Base-by-base conservation (phyloP, 345 rosid species). In the Euphorbia pulcherrima region DNA sequence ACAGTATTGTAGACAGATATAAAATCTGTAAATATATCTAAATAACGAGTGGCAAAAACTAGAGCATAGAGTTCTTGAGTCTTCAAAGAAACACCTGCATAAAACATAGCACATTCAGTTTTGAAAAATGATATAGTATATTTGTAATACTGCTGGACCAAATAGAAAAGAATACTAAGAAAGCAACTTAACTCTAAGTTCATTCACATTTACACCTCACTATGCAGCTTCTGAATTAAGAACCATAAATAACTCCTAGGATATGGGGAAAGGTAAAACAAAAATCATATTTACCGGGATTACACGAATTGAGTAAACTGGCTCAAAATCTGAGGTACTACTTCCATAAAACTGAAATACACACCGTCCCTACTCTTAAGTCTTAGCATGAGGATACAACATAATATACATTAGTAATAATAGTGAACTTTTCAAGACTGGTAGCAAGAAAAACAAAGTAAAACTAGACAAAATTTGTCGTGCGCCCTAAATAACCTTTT, bases 11-110 rank as follows among this genome's bases (percentile, higher is more conserved):
- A 92, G 3, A 90, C 28, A 3, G 97, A 90, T 64, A 83, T 68
- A 62, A 76, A 92, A 75, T 75, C 70, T 20, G 90, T 83, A 70
- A 92, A 86, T n/a, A 88, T 90, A 77, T 90, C 95, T 84, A 92
- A 74, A 77, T 90, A 92, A 16, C 92, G 92, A 0, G 88, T 71
- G 1, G 83, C 80, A 65, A 92, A 92, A 61, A 92, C 95, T 55
- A 90, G 13, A 17, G 81, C 86, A 63, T 85, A 92, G 64, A 92
- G 95, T 62, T 90, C 95, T 78, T 87, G 95, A 9, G 96, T 90
- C 95, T 90, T 92, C 79, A 90, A 79, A 1, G 98, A 88, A 39
- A 92, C 66, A 48, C 98, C 97, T 90, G 84, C 55, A 64, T 41
- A 64, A 13, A 62, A 44, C 33, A 41, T 23, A 41, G 48, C 11